Conservation (phyloP, 2,329 filamentous ascomycete species). For the Clarireedia sp. region DNA sequence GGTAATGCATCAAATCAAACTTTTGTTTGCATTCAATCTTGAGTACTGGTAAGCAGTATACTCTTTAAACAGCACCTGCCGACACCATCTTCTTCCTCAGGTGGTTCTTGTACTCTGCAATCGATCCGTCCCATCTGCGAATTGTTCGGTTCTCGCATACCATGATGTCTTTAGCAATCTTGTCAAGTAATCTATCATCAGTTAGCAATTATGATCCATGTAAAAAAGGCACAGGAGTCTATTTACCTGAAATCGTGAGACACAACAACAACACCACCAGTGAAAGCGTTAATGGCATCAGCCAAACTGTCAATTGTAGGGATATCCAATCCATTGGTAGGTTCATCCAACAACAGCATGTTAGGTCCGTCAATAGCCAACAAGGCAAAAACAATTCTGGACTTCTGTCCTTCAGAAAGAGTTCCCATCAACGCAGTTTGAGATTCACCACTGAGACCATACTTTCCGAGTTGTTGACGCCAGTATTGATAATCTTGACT, state of each 20-base stretch:
- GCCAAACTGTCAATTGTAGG: conserved; percentile 96
- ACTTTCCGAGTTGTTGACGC: conserved; percentile 92
- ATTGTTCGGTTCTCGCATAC: conserved; percentile 98
- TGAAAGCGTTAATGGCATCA: conserved; percentile 91
- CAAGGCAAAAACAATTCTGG: conserved; percentile 93
- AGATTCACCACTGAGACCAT: conserved; percentile 84
- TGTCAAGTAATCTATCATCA: conserved; percentile 75
- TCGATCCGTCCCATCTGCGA: conserved; percentile 77
- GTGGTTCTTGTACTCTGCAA: conserved; percentile 96
- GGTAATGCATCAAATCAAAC: conserved; percentile 7
- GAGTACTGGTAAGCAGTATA: background rate
- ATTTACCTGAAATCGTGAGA: conserved; percentile 96
- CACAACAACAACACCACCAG: conserved; percentile 93
- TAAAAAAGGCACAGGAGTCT: background rate
- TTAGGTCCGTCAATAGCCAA: conserved; percentile 93
- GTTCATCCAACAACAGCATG: conserved; percentile 97
- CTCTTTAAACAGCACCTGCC: conserved; percentile 69
- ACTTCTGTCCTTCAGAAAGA: conserved; percentile 94
- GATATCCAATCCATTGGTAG: conserved; percentile 98
- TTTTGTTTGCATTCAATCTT: background rate
- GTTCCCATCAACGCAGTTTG: conserved; percentile 98
- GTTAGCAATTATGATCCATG: conserved; percentile 28
- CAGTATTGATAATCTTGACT: conserved; percentile 99
- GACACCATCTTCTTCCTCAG: conserved; percentile 98
- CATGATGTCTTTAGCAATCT: conserved; percentile 99